Conservation (phyloP, 768 basidiomycete genomes). For the Roridomyces roridus region DNA sequence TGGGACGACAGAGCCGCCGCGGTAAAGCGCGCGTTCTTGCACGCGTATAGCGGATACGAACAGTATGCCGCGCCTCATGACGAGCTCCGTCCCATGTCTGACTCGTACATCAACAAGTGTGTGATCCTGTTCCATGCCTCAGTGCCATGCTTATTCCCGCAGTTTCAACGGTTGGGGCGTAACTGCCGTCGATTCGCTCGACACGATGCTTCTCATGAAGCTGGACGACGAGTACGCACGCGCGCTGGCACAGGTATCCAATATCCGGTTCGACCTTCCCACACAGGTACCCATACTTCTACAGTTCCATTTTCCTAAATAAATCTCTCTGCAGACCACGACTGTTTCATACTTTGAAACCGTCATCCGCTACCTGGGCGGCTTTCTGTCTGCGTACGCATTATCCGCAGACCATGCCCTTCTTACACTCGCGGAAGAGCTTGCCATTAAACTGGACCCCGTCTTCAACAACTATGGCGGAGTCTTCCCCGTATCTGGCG, state of each 20-base stretch:
- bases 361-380: conserved; percentile 89
- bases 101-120: conserved; percentile 56
- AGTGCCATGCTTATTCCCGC: background rate
- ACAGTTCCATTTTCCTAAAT: background rate
- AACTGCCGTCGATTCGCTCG: conserved; percentile 81
- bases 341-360: conserved; percentile 79
- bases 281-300: conserved; percentile 37
- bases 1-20: conserved; percentile 61
- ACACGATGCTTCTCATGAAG: conserved; percentile 86
- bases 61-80: conserved; percentile 66
- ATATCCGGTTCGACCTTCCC: conserved; percentile 55
- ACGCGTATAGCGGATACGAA: conserved; percentile 74
- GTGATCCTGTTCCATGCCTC: conserved; percentile 20
- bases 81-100: conserved; percentile 63
- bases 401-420: conserved; percentile 68
- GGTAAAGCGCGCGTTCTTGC: conserved; percentile 67
- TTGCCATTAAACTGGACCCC: conserved; percentile 74
- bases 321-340: conserved; percentile 28
- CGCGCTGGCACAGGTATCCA: conserved; percentile 59
- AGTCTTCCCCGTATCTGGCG: conserved; percentile 65
- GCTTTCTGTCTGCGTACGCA: conserved; percentile 83
- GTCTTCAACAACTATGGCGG: conserved; percentile 75
- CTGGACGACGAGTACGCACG: conserved; percentile 72
- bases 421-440: conserved; percentile 76
- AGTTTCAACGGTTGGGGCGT: conserved; percentile 87